These are phyloP conservation scores for Aspergillus versicolor DNA, from an alignment of 2,329 filamentous ascomycete species.

Conservation along the genomic window DNA sequence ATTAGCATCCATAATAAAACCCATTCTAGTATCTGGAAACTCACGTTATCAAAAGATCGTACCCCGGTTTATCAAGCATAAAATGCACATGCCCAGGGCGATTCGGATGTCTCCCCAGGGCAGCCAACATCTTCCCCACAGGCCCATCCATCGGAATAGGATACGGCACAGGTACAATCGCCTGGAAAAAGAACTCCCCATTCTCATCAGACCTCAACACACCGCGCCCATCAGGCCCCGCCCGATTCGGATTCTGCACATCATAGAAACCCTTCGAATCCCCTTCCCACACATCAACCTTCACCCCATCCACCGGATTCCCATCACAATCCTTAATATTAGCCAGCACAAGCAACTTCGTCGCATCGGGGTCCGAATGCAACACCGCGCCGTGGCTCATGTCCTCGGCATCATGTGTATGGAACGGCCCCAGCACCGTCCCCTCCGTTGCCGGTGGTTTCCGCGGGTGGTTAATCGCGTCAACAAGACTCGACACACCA, in stretches of 20 bases:
- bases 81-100: constrained; percentile 21
- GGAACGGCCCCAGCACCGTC: constrained; percentile 31
- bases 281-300: constrained; percentile 28
- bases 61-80: constrained; percentile 20
- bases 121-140: constrained; percentile 5
- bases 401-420: constrained; percentile 25
- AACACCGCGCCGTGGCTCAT: constrained; percentile 22
- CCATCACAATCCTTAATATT: constrained; percentile 24
- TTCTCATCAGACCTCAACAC: constrained; percentile 22
- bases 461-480: constrained; percentile 25
- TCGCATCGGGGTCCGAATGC: constrained; percentile 20
- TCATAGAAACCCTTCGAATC: constrained; percentile 30
- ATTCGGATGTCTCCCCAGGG: constrained; percentile 6
- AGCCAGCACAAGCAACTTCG: constrained; percentile 19
- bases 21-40: not conserved
- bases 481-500: constrained; percentile 28
- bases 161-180: constrained; percentile 27
- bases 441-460: constrained; percentile 23
- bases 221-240: constrained; percentile 24
- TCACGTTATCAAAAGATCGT: constrained; percentile 24
- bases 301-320: constrained; percentile 19
- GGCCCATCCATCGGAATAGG: constrained; percentile 26
- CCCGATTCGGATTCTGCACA: constrained; percentile 23
- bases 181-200: constrained; percentile 26
- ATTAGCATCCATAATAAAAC: not conserved